phyloP scores from a whole-genome alignment of 2,329 filamentous ascomycete species.

The Neofusicoccum kwambonambiense region DNA sequence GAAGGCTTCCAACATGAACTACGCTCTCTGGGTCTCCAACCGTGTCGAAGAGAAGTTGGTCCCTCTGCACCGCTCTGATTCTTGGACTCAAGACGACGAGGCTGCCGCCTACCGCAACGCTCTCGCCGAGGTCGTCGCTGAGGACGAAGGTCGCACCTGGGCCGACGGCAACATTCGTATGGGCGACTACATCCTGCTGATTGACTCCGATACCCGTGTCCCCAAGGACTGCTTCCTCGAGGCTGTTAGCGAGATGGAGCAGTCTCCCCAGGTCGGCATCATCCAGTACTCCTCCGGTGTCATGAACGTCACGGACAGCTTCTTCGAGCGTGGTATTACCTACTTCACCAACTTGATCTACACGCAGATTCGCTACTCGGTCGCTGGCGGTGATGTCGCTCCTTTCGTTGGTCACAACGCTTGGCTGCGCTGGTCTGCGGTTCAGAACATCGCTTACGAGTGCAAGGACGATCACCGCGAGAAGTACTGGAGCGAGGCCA shows the following conservation, averaged over 20 bases:
- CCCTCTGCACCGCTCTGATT: constrained; percentile 54
- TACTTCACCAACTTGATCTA: constrained; percentile 65
- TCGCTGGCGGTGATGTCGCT: constrained; percentile 72
- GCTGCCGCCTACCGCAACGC: constrained; percentile 50
- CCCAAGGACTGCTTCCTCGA: constrained; percentile 67
- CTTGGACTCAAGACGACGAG: constrained; percentile 56
- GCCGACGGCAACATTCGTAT: constrained; percentile 61
- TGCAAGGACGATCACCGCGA: constrained; percentile 67
- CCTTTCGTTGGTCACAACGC: constrained; percentile 82
- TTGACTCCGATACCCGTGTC: constrained; percentile 69
- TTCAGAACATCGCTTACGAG: constrained; percentile 69
- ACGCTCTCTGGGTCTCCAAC: constrained; percentile 61
- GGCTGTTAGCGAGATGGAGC: constrained; percentile 69
- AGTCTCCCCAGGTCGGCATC: constrained; percentile 67
- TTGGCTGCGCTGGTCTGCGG: constrained; percentile 70
- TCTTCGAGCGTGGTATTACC: constrained; percentile 49
- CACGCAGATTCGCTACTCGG: constrained; percentile 73
- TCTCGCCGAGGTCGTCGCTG: constrained; percentile 52
- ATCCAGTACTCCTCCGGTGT: constrained; percentile 62
- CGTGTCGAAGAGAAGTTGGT: constrained; percentile 68
- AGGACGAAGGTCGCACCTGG: constrained; percentile 56
- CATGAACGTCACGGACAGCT: constrained; percentile 69
- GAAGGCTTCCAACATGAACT: constrained; percentile 67
- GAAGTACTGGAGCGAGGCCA: constrained; percentile 79
- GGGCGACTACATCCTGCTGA: constrained; percentile 64